Evolutionary conservation across 345 rosid species (phyloP).

Genomic region (Murraya paniculata): DNA sequence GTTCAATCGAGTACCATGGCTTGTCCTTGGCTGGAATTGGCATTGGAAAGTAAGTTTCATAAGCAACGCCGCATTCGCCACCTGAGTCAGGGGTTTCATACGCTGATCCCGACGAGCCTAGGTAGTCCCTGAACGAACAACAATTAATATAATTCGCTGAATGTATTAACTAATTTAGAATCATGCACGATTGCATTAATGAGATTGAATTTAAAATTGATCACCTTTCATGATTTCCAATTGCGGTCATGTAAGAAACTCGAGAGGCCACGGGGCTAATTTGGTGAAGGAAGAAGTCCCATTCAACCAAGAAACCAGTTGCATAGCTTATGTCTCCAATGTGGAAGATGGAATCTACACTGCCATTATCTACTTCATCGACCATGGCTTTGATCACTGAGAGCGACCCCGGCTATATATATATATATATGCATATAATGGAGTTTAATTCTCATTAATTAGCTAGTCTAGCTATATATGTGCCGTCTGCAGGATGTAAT

Average conservation of each 20-base stretch:
- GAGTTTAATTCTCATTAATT: too few relatives aligned
- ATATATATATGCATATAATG: too few relatives aligned
- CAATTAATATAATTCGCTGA: too few relatives aligned
- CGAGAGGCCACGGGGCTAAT: constrained; percentile 55
- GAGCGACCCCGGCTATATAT: constrained; percentile 59
- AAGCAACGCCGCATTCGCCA: constrained; percentile 72
- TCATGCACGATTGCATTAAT: too few relatives aligned
- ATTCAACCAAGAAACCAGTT: constrained; percentile 69
- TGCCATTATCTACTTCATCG: constrained; percentile 39
- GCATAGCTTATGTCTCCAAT: constrained; percentile 81
- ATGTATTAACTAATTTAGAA: too few relatives aligned
- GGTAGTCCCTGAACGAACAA: constrained; percentile 43
- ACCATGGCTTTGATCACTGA: constrained; percentile 49
- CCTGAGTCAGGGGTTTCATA: constrained; percentile 54
- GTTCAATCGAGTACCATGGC: constrained; percentile 75
- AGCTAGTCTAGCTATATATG: too few relatives aligned
- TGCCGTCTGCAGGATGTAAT: too few relatives aligned
- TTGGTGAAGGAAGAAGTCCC: constrained; percentile 66
- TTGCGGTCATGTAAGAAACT: constrained; percentile 72
- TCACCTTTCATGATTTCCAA: constrained; percentile 71
- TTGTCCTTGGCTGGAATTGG: constrained; percentile 57
- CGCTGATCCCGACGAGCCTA: constrained; percentile 29
- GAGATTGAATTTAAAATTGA: too few relatives aligned
- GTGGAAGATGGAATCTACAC: constrained; percentile 62
- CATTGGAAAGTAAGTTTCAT: constrained; percentile 70